phyloP scores from a whole-genome alignment of 1,284 basidiomycete genomes.

The Meira miltonrushii region DNA sequence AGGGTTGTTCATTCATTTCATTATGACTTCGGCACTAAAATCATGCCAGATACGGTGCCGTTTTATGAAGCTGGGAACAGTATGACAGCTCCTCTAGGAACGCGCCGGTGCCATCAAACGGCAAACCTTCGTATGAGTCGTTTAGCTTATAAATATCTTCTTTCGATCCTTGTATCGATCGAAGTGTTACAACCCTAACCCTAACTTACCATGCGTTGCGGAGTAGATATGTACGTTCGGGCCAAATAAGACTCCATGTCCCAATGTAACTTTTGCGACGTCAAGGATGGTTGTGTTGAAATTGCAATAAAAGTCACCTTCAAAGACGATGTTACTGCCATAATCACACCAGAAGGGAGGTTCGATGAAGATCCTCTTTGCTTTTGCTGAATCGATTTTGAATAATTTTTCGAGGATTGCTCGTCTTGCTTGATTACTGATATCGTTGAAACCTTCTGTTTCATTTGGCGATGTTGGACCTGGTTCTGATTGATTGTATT shows the following conservation, averaged over 20 bases:
- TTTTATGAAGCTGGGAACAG: too few relatives aligned
- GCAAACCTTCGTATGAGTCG: too few relatives aligned
- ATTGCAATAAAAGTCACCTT: conserved; percentile 39
- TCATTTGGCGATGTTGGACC: neutral
- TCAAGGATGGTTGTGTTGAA: conserved; percentile 38
- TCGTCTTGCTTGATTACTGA: conserved; percentile 16
- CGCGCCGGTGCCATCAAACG: too few relatives aligned
- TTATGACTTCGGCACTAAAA: too few relatives aligned
- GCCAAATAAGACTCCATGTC: conserved; percentile 35
- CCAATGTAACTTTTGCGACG: conserved; percentile 29
- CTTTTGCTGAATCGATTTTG: conserved; percentile 10
- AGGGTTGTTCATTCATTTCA: too few relatives aligned
- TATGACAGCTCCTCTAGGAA: too few relatives aligned
- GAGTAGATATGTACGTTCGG: conserved; percentile 36
- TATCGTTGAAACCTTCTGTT: neutral
- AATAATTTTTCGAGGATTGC: conserved; percentile 20
- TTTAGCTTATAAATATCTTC: too few relatives aligned
- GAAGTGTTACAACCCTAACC: too few relatives aligned
- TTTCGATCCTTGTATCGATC: too few relatives aligned
- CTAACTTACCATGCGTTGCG: conserved; percentile 39
- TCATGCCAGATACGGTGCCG: too few relatives aligned
- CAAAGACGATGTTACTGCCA: conserved; percentile 40
- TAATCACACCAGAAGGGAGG: conserved; percentile 32
- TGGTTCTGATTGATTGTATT: conserved; percentile 14
- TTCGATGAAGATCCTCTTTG: conserved; percentile 21